Evolutionary conservation across 345 rosid genomes (phyloP), one percentile per base, ranked within the genome.

Genomic region (Ceriops zippeliana): DNA sequence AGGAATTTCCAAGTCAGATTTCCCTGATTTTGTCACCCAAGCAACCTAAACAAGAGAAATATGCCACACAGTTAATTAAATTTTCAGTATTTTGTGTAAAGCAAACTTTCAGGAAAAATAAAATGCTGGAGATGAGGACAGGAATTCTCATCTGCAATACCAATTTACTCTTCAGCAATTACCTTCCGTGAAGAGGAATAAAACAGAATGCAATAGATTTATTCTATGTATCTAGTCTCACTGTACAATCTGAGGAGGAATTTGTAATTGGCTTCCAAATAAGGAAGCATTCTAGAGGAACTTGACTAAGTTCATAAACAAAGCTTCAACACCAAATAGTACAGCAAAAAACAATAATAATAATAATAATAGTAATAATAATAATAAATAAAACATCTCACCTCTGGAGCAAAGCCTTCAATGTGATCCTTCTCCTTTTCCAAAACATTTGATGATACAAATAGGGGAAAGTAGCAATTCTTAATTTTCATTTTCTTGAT

Each of bases 341-440:
- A 27, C 4, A 3, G 17, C 17, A 3, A 0, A 42, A 42, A 42
- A 42, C 11, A 3, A 1, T 0, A 38, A 38, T 0, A 24, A 24
- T 0, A 24, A 24, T 0, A 24, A 24, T 24, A 24, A 24, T 24
- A 38, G 2, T 1, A 46, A 24, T 22, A 22, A 22, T 22, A 22
- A 22, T 22, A 58, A 61, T n/a, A 54, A 54, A 3, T 6, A 54
- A 64, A 64, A 68, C 53, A 68, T 66, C 80, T 82, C 30, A 91
- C 99, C 96, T 91, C 99, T 0, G 96, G 97, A 68, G 99, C 97
- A 73, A 95, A 95, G 46, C 98, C 99, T 71, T 95, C 98, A 0
- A 95, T 61, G 71, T 95, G 98, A 76, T 95, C 96, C 84, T 90
- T 91, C 83, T 95, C 99, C 81, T 85, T 95, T 73, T 90, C 87